phyloP scores from a whole-genome alignment of 2,329 filamentous ascomycete genomes.

The Penicillium sp. region DNA sequence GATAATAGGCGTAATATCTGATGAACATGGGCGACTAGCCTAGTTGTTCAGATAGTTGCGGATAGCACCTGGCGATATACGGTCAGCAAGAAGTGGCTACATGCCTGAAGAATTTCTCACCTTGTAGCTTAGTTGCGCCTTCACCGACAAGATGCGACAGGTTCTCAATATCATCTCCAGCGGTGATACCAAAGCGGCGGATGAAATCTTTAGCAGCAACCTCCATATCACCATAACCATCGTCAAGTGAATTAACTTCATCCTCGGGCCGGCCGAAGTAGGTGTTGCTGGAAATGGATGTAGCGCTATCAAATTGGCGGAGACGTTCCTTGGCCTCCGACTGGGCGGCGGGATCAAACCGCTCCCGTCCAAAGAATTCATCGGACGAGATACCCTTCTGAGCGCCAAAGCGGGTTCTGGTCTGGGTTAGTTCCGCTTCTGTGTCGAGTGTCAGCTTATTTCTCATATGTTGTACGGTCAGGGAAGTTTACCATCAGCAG shows the following conservation, averaged over 20 bases:
- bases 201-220: slow-evolving; percentile 94
- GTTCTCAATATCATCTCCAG: slow-evolving; percentile 93
- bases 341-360: slow-evolving; percentile 76
- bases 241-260: slow-evolving; percentile 64
- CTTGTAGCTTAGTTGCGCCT: slow-evolving; percentile 79
- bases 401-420: slow-evolving; percentile 79
- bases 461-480: neutral
- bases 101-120: slow-evolving; percentile 37
- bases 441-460: slow-evolving; percentile 11
- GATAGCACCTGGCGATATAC: slow-evolving; percentile 41
- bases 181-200: slow-evolving; percentile 89
- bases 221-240: slow-evolving; percentile 85
- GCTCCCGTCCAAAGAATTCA: slow-evolving; percentile 93
- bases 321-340: slow-evolving; percentile 83
- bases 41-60: slow-evolving; percentile 51
- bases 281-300: slow-evolving; percentile 89
- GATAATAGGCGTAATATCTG: slow-evolving; percentile 13
- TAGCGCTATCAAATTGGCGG: slow-evolving; percentile 88
- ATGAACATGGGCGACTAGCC: slow-evolving; percentile 14
- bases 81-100: slow-evolving; percentile 9
- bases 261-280: slow-evolving; percentile 96
- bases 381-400: slow-evolving; percentile 98
- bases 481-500: slow-evolving; percentile 58
- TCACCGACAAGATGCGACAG: slow-evolving; percentile 79
- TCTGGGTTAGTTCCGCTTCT: slow-evolving; percentile 77